Percentiles rank a stretch among this genome's conserved stretches.
These are phyloP conservation scores for Neoboletus subvelutipes DNA, from an alignment of 768 basidiomycete species.

Conservation along the genomic window DNA sequence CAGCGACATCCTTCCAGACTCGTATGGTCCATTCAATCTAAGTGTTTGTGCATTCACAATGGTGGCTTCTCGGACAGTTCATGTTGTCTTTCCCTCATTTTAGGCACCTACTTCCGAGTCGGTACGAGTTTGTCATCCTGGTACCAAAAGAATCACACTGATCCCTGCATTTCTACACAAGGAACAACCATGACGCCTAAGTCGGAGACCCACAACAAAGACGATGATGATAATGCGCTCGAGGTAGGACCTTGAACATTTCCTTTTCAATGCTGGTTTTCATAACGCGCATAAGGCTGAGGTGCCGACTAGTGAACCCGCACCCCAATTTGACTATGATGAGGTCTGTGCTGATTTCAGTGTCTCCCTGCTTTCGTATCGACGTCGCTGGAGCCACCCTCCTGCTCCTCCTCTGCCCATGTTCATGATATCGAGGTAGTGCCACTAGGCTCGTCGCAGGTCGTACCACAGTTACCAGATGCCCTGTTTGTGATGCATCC, in stretches of 20 bases:
- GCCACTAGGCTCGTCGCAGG: background rate
- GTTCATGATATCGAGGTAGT: background rate
- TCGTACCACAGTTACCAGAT: too few relatives aligned
- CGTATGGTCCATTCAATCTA: background rate
- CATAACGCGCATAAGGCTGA: background rate
- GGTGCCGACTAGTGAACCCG: background rate
- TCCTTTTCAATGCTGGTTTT: too few relatives aligned
- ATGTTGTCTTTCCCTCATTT: background rate
- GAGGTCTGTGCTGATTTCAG: too few relatives aligned
- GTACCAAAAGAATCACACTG: background rate
- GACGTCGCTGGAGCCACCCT: too few relatives aligned
- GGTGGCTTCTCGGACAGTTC: background rate
- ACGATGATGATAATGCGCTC: background rate
- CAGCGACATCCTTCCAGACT: background rate
- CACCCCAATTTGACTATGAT: background rate
- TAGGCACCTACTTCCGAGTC: background rate
- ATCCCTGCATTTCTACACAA: background rate
- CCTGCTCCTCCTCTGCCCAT: background rate
- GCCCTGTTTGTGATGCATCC: too few relatives aligned
- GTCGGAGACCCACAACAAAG: background rate
- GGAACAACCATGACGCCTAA: background rate
- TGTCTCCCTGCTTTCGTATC: too few relatives aligned
- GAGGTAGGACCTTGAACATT: too few relatives aligned
- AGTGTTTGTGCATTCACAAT: background rate
- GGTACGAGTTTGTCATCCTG: background rate